phyloP scores from a whole-genome alignment of 176 grass and related monocot genomes.

The Triticum timopheevii region DNA sequence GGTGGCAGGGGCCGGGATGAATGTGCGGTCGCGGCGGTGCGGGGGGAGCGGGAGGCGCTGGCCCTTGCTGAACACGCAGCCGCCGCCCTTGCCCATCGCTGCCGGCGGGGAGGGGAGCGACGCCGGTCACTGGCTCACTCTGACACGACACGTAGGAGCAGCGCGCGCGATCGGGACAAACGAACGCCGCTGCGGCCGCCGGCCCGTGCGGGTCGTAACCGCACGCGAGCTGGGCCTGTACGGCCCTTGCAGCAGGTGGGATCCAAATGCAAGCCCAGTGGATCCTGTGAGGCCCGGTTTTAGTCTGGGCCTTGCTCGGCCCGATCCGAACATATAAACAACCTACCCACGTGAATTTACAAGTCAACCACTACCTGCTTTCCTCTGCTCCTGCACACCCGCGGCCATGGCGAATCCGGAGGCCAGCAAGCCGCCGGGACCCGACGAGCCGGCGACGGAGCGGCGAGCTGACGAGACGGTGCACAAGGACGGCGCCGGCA shows the following conservation, averaged over 20 bases:
- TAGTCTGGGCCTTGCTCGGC: too few species aligned
- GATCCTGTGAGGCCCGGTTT: too few species aligned
- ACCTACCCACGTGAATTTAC: neutral
- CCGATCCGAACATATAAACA: neutral
- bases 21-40: neutral
- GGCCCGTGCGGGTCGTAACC: neutral
- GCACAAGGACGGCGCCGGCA: neutral
- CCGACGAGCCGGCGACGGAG: neutral
- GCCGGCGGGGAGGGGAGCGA: neutral
- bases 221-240: too few species aligned
- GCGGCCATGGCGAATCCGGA: constrained; percentile 8
- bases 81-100: constrained; percentile 56
- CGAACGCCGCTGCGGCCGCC: neutral
- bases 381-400: neutral
- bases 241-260: too few species aligned
- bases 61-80: constrained; percentile 58
- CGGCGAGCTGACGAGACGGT: neutral
- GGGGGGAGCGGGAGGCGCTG: neutral
- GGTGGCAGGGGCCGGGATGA: neutral
- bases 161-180: neutral
- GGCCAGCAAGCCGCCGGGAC: neutral
- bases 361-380: neutral
- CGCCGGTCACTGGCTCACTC: neutral
- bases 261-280: neutral
- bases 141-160: neutral